phyloP scores from a whole-genome alignment of 73 alveolate species.

The Tetrahymena borealis region DNA sequence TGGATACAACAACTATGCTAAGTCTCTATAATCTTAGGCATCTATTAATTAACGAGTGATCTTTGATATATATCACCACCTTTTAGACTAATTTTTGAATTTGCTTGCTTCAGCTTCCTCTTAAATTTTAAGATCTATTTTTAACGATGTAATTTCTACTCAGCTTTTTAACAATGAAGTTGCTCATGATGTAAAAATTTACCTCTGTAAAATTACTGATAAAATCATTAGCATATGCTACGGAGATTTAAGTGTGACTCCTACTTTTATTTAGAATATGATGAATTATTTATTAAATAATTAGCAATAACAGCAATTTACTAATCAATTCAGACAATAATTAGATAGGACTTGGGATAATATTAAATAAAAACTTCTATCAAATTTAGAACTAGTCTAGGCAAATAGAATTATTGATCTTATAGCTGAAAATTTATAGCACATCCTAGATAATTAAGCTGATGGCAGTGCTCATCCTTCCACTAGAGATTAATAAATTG shows the following conservation, averaged over 20 bases:
- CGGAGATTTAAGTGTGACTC: constrained; percentile 51
- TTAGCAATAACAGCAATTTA: not conserved
- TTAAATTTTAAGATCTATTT: constrained; percentile 48
- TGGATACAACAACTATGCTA: not conserved
- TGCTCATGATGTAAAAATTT: constrained; percentile 39
- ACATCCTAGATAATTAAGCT: not conserved
- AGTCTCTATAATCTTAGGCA: not conserved
- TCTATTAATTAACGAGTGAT: not conserved
- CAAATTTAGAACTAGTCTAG: not conserved
- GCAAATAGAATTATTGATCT: not conserved
- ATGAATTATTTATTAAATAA: not conserved
- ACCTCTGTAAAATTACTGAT: constrained; percentile 53
- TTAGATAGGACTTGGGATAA: not conserved
- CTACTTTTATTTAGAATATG: constrained; percentile 28
- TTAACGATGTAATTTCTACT: constrained; percentile 49
- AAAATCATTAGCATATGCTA: constrained; percentile 61
- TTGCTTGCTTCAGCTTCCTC: constrained; percentile 26
- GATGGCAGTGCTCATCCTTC: not conserved
- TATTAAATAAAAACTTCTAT: not conserved
- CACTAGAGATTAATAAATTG: not conserved
- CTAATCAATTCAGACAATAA: not conserved
- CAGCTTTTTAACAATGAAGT: constrained; percentile 3
- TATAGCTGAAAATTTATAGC: not conserved
- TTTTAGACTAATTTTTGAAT: not conserved
- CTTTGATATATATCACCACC: not conserved